Conservation (phyloP, 2,329 filamentous ascomycete species). For the Trichophyton rubrum region DNA sequence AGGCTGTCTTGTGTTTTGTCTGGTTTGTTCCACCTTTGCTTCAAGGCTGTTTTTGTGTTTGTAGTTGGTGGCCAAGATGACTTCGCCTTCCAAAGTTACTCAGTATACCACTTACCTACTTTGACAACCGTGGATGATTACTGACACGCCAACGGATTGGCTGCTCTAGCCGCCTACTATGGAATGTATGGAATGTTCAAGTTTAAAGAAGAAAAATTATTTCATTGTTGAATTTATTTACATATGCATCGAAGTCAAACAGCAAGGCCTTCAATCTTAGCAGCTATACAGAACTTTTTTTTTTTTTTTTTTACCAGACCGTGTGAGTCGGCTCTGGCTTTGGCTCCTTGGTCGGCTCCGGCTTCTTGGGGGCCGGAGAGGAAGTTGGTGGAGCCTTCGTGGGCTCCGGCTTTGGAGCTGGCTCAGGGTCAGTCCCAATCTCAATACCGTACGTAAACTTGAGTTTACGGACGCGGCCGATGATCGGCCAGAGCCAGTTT, state of each 20-base stretch:
- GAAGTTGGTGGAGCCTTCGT: background rate
- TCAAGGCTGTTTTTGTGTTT: background rate
- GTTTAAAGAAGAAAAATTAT: too few relatives aligned
- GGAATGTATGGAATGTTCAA: background rate
- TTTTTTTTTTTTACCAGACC: background rate
- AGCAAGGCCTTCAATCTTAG: background rate
- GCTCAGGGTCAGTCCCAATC: background rate
- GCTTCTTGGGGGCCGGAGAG: background rate
- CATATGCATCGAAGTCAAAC: background rate
- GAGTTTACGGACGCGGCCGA: conserved; percentile 5
- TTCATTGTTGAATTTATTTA: background rate
- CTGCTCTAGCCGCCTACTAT: background rate
- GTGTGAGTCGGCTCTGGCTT: background rate
- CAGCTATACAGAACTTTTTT: background rate
- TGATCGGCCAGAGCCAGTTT: conserved; percentile 5
- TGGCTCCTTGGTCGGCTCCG: background rate
- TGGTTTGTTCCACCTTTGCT: background rate
- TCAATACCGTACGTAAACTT: conserved; percentile 12
- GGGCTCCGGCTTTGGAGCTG: background rate
- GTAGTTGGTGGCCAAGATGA: too few relatives aligned
- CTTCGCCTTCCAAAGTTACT: too few relatives aligned
- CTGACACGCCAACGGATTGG: too few relatives aligned
- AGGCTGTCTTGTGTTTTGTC: too few relatives aligned
- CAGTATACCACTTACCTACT: too few relatives aligned
- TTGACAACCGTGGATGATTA: too few relatives aligned